Evolutionary conservation across 305 asterid genomes (phyloP).

Genomic region (Caryopteris hybrid): DNA sequence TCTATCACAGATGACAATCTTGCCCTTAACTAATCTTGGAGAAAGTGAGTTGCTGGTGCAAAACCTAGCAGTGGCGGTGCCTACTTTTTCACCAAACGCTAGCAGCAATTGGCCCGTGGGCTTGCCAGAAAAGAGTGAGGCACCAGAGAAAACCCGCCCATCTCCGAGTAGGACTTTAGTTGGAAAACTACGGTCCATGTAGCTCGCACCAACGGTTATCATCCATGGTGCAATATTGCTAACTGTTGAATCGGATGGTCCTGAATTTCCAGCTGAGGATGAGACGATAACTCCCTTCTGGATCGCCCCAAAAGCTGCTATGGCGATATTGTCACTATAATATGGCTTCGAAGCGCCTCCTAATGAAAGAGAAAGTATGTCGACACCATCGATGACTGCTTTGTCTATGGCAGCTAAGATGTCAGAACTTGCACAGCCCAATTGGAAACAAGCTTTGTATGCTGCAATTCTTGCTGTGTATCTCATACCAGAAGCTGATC

Average conservation of each 20-base stretch:
- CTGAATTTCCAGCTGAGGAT: conserved; percentile 68
- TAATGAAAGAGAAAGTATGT: conserved; percentile 55
- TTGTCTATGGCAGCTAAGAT: conserved; percentile 65
- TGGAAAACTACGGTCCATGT: conserved; percentile 47
- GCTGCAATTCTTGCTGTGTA: conserved; percentile 61
- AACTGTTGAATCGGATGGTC: conserved; percentile 41
- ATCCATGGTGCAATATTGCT: conserved; percentile 73
- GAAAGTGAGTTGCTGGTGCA: conserved; percentile 47
- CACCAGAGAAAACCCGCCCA: conserved; percentile 39
- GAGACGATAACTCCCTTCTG: conserved; percentile 49
- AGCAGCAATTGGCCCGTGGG: conserved; percentile 33
- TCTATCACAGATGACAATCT: conserved; percentile 62
- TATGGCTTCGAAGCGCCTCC: conserved; percentile 52
- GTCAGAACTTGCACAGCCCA: conserved; percentile 56
- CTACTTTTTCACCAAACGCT: conserved; percentile 41
- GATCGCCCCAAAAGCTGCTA: conserved; percentile 62
- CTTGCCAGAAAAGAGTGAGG: conserved; percentile 48
- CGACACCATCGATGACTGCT: conserved; percentile 66
- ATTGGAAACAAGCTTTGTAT: conserved; percentile 57
- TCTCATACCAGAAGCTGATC: conserved; percentile 60
- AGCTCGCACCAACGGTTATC: conserved; percentile 72
- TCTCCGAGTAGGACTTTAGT: conserved; percentile 42
- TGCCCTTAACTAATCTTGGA: conserved; percentile 40
- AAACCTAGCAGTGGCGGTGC: conserved; percentile 32
- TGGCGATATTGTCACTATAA: conserved; percentile 46